These are phyloP conservation scores for Trichosporon ovoides DNA, from an alignment of 1,284 basidiomycete species.

Conservation along the genomic window DNA sequence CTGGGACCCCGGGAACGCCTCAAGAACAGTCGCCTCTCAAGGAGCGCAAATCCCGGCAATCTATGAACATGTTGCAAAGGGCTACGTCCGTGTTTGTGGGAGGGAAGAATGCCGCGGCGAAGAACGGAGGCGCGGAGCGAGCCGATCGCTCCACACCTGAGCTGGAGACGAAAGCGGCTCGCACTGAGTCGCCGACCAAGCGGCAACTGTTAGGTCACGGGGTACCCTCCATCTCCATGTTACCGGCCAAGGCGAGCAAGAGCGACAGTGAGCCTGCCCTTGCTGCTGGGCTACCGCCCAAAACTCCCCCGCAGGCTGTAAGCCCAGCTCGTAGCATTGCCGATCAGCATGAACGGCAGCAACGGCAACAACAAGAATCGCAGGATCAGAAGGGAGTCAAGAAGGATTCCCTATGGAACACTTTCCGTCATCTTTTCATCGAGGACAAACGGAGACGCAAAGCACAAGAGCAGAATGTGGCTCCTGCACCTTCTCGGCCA, in stretches of 20 bases:
- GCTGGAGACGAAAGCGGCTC: neutral
- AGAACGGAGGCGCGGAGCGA: conserved; percentile 9
- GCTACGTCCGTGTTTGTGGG: conserved; percentile 72
- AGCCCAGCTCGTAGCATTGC: conserved; percentile 1
- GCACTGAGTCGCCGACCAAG: conserved; percentile 37
- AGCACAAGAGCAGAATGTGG: conserved; percentile 23
- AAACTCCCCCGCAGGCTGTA: neutral
- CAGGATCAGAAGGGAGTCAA: conserved; percentile 24
- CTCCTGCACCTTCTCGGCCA: neutral
- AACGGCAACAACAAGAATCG: neutral
- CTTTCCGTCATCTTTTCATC: conserved; percentile 51
- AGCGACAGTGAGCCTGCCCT: conserved; percentile 25
- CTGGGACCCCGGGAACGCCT: conserved; percentile 4
- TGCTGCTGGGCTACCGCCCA: neutral
- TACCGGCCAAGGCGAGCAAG: conserved; percentile 22
- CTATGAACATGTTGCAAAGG: conserved; percentile 87
- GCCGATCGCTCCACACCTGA: neutral
- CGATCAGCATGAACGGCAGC: neutral
- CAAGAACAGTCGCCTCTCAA: conserved; percentile 21
- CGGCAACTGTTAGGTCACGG: neutral
- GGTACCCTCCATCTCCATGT: neutral
- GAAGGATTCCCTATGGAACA: conserved; percentile 49
- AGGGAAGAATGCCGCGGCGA: conserved; percentile 20
- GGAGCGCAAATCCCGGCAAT: conserved; percentile 61
- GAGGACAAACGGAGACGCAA: conserved; percentile 49